Conservation (phyloP, 345 rosid genomes). For the Sonneratia caseolaris region DNA sequence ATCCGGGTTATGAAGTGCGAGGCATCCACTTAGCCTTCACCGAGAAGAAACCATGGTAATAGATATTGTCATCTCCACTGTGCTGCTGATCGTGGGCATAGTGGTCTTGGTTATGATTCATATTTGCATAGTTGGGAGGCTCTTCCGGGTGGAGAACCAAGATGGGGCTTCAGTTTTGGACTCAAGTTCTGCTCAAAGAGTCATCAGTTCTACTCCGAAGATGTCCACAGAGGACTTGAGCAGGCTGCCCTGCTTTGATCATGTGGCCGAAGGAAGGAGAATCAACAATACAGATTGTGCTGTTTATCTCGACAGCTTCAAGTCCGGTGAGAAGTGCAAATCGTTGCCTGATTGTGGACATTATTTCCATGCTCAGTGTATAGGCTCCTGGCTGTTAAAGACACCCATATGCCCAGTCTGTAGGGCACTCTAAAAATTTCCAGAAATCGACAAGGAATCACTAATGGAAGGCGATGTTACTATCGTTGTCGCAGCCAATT, state of each 20-base stretch:
- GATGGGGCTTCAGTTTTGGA: not conserved
- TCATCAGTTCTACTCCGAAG: conserved; percentile 2
- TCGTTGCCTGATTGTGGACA: conserved; percentile 15
- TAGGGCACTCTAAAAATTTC: conserved; percentile 10
- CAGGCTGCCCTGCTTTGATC: conserved; percentile 33
- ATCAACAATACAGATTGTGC: conserved; percentile 10
- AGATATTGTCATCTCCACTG: conserved; percentile 23
- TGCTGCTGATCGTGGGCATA: conserved; percentile 26
- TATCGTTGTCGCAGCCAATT: not conserved
- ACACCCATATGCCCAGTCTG: conserved; percentile 17
- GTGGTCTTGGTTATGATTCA: conserved; percentile 29
- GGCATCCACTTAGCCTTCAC: too few species aligned
- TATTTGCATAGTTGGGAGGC: conserved; percentile 32
- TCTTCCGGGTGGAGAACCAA: conserved; percentile 17
- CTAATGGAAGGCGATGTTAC: too few species aligned
- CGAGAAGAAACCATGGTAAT: conserved; percentile 8
- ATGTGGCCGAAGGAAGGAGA: conserved; percentile 15
- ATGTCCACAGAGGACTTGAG: conserved; percentile 26
- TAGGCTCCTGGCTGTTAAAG: conserved; percentile 18
- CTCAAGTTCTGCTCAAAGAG: conserved; percentile 6
- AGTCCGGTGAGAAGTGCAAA: conserved; percentile 12
- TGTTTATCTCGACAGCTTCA: conserved; percentile 15
- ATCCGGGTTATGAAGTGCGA: too few species aligned
- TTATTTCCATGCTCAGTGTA: conserved; percentile 14
- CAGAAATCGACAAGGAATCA: not conserved